phyloP scores from a whole-genome alignment of 371 early-diverging fungal species.

The Nematocida ausubeli region DNA sequence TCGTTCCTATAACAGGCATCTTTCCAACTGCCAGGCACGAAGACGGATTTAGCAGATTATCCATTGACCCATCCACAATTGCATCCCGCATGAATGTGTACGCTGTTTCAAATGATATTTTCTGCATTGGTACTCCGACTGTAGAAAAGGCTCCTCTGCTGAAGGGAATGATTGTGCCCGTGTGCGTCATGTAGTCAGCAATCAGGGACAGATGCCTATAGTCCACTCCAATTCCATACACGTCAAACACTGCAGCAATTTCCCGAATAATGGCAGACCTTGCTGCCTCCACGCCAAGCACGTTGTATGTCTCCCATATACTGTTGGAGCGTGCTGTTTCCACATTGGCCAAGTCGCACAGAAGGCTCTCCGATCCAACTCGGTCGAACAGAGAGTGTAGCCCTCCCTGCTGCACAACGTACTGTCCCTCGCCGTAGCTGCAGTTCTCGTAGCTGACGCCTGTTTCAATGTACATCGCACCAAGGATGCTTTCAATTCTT shows the following conservation, averaged over 20 bases:
- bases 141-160: constrained; percentile 22
- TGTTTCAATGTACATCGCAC: background rate
- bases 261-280: constrained; percentile 86
- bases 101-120: constrained; percentile 48
- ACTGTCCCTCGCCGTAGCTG: constrained; percentile 31
- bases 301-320: constrained; percentile 79
- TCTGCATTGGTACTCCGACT: constrained; percentile 32
- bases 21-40: constrained; percentile 48
- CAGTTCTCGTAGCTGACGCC: constrained; percentile 10
- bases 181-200: constrained; percentile 90
- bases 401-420: constrained; percentile 68
- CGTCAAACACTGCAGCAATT: constrained; percentile 86
- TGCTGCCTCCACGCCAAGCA: constrained; percentile 98
- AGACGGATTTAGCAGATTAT: constrained; percentile 32
- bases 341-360: constrained; percentile 71
- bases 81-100: constrained; percentile 30
- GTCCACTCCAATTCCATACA: constrained; percentile 91
- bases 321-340: constrained; percentile 78
- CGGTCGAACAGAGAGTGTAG: constrained; percentile 69
- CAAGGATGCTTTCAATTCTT: constrained; percentile 23
- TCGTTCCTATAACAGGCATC: constrained; percentile 10
- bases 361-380: constrained; percentile 83
- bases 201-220: constrained; percentile 87
- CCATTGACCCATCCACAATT: constrained; percentile 2
- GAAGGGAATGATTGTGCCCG: constrained; percentile 70